phyloP scores from a whole-genome alignment of 495 filamentous ascomycete species.

The Podospora conica region DNA sequence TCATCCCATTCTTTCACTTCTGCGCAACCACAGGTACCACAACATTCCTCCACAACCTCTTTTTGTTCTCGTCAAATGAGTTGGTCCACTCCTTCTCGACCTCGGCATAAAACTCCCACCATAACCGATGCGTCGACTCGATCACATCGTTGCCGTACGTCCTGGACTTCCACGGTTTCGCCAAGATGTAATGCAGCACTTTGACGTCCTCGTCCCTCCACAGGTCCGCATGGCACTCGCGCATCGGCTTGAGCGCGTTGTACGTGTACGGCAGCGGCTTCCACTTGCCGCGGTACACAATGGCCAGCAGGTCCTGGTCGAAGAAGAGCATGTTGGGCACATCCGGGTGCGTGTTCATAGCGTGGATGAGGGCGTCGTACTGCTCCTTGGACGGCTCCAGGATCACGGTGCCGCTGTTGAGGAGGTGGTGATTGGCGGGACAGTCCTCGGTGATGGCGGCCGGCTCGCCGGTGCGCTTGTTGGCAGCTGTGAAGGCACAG shows the following conservation, averaged over 20 bases:
- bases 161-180: slow-evolving; percentile 36
- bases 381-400: slow-evolving; percentile 28
- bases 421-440: slow-evolving; percentile 34
- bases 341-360: slow-evolving; percentile 39
- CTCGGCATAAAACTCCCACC: slow-evolving; percentile 33
- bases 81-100: slow-evolving; percentile 33
- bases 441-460: slow-evolving; percentile 26
- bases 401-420: slow-evolving; percentile 37
- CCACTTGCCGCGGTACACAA: slow-evolving; percentile 34
- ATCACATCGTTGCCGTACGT: slow-evolving; percentile 27
- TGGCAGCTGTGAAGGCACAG: slow-evolving; percentile 34
- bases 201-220: slow-evolving; percentile 34
- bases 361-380: slow-evolving; percentile 30
- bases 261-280: slow-evolving; percentile 34
- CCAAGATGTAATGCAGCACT: slow-evolving; percentile 35
- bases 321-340: slow-evolving; percentile 38
- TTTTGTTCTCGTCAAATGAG: slow-evolving; percentile 23
- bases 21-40: slow-evolving; percentile 36
- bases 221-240: slow-evolving; percentile 26
- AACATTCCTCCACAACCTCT: slow-evolving; percentile 29
- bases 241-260: slow-evolving; percentile 38
- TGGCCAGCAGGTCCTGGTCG: slow-evolving; percentile 36
- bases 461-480: slow-evolving; percentile 31
- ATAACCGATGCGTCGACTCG: slow-evolving; percentile 33
- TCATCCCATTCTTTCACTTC: slow-evolving; percentile 15